Conservation (phyloP, 2,329 filamentous ascomycete genomes). For the Aspergillus brasiliensis region DNA sequence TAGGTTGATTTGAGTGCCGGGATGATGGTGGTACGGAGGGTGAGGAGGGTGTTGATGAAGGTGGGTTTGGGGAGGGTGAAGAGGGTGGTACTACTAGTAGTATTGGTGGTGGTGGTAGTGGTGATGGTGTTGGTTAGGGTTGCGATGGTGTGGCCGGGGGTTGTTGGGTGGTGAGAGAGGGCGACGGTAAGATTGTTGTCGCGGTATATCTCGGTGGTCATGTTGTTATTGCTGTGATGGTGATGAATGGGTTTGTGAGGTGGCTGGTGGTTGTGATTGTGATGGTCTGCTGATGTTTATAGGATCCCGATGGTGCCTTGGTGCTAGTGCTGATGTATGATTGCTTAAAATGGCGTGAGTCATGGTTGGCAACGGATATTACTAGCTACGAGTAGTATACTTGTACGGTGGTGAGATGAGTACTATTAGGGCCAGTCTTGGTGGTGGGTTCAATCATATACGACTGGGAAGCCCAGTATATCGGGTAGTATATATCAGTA, state of each 20-base stretch:
- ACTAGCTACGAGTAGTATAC: not conserved
- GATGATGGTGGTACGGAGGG: not conserved
- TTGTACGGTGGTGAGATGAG: not conserved
- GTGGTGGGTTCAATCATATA: too few species aligned
- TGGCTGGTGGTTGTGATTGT: not conserved
- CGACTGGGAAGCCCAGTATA: too few species aligned
- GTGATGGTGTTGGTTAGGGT: not conserved
- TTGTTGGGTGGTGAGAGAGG: not conserved
- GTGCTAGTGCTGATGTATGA: slow-evolving; percentile 1
- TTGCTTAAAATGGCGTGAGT: not conserved
- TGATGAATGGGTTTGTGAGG: not conserved
- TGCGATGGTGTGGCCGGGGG: slow-evolving; percentile 5
- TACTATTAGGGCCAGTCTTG: not conserved
- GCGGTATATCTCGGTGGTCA: not conserved
- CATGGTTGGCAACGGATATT: too few species aligned
- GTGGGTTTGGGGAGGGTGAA: not conserved
- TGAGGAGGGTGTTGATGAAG: not conserved
- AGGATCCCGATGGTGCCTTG: not conserved
- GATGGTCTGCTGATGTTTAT: not conserved
- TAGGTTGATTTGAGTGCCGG: not conserved
- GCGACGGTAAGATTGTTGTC: not conserved
- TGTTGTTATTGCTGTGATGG: not conserved
- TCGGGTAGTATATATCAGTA: too few species aligned
- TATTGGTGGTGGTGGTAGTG: not conserved
- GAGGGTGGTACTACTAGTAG: too few species aligned